Base-by-base conservation (phyloP, 176 grass and related monocot species). In the Oryza glaberrima region DNA sequence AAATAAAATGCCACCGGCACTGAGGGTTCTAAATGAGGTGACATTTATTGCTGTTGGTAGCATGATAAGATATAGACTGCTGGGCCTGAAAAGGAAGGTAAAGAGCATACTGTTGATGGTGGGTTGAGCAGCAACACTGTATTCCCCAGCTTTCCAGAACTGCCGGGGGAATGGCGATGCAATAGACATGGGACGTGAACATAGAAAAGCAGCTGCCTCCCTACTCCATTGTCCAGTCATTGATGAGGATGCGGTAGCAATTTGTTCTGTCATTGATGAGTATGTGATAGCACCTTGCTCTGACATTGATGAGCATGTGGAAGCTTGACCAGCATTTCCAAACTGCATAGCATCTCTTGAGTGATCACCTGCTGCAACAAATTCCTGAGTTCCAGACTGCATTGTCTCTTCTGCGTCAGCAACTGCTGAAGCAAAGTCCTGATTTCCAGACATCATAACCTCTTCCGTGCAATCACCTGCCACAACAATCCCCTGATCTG, bases 91-190 rank as follows among this genome's bases (percentile, higher is more conserved):
- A 70, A 67, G 54, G 49, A 86, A 66, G 20, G 51, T 44, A 51
- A 26, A 70, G 26, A 48, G 54, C 70, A 46, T 90, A 79, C 77
- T 43, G 46, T 81, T 73, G 63, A 77, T 80, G 77, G 56, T 11
- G 80, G 69, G 30, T 80, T 25, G 65, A 73, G 80, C 16, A 69
- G 81, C 67, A 87, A 78, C 56, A 10, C 48, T 52, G 63, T 85
- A 87, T 16, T 87, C 91, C 56, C 91, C 88, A 40, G 88, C 91
- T 77, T 92, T 90, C 91, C 88, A 93, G 78, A 93, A 93, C 48
- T 93, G 91, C 26, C 56, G 71, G n/a, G 61, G 69, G 23, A 93
- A 70, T 9, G 13, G 63, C 17, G 9, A 10, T 40, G 54, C 70
- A 69, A 28, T 74, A 15, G 23, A 20, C 17, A 34, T 65, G 51